These are phyloP conservation scores for Botrytis sinoallii DNA, from an alignment of 2,329 filamentous ascomycete species.

Conservation along the genomic window DNA sequence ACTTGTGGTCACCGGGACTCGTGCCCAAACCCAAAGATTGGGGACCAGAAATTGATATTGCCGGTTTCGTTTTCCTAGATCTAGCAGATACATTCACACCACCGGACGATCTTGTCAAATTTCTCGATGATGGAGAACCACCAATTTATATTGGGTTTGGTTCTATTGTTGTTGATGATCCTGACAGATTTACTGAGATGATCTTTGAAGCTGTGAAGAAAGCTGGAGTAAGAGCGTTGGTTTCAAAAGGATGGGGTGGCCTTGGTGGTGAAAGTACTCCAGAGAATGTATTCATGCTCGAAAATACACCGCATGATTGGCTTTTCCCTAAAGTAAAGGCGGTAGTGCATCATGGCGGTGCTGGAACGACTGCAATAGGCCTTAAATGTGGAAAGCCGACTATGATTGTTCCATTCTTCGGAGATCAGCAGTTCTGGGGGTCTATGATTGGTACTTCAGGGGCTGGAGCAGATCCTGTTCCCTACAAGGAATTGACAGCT, in stretches of 20 bases:
- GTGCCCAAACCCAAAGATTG: slow-evolving; percentile 67
- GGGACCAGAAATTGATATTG: slow-evolving; percentile 68
- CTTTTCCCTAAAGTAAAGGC: slow-evolving; percentile 65
- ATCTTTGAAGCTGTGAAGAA: slow-evolving; percentile 66
- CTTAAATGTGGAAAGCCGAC: slow-evolving; percentile 69
- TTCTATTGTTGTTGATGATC: slow-evolving; percentile 71
- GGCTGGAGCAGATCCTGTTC: slow-evolving; percentile 64
- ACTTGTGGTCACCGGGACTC: slow-evolving; percentile 66
- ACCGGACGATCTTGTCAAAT: slow-evolving; percentile 52
- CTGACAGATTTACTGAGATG: slow-evolving; percentile 64
- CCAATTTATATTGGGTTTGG: slow-evolving; percentile 76
- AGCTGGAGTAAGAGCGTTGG: slow-evolving; percentile 66
- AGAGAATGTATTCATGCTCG: slow-evolving; percentile 67
- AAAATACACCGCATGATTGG: slow-evolving; percentile 75
- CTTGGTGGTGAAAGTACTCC: slow-evolving; percentile 59
- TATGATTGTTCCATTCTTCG: slow-evolving; percentile 77
- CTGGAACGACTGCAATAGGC: slow-evolving; percentile 72
- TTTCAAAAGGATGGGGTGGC: slow-evolving; percentile 75
- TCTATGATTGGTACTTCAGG: slow-evolving; percentile 61
- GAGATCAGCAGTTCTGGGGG: slow-evolving; percentile 78
- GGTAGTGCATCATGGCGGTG: slow-evolving; percentile 74
- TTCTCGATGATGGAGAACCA: slow-evolving; percentile 53
- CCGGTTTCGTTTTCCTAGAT: slow-evolving; percentile 76
- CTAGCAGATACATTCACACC: slow-evolving; percentile 60
- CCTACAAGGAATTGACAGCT: slow-evolving; percentile 62